Evolutionary conservation across 2,329 filamentous ascomycete genomes (phyloP).

Genomic region (Ceratocystis eucalypticola): DNA sequence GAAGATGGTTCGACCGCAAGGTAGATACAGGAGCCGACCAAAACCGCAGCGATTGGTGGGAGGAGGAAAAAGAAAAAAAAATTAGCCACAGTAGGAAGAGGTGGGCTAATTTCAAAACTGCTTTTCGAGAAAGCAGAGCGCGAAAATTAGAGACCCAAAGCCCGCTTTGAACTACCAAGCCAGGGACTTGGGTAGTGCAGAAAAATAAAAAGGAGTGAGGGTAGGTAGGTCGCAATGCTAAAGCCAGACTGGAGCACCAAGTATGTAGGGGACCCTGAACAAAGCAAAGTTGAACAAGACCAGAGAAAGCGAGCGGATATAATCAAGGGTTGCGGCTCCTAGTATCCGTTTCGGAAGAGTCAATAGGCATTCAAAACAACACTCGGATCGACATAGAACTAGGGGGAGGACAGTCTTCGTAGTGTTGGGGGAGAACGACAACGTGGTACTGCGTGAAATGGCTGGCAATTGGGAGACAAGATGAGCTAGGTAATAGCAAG

Average conservation of each 20-base stretch:
- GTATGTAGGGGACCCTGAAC: slow-evolving; percentile 5
- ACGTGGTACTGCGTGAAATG: neutral
- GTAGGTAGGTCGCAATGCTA: slow-evolving; percentile 3
- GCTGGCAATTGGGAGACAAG: neutral
- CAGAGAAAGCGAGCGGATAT: neutral
- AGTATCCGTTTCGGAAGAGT: neutral
- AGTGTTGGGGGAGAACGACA: neutral
- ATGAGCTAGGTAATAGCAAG: neutral
- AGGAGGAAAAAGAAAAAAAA: neutral
- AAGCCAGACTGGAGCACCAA: neutral
- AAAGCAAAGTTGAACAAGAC: neutral
- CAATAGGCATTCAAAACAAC: neutral
- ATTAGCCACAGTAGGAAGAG: neutral
- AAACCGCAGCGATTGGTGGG: neutral
- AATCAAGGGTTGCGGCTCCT: neutral
- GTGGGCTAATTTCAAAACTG: neutral
- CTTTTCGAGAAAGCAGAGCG: neutral
- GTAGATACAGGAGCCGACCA: slow-evolving; percentile 1
- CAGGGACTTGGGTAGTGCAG: slow-evolving; percentile 1
- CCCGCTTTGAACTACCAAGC: slow-evolving; percentile 1
- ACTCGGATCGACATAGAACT: neutral
- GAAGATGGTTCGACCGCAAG: slow-evolving; percentile 3
- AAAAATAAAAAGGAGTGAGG: neutral
- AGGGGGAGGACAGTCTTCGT: neutral
- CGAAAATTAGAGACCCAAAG: neutral